Evolutionary conservation across 345 rosid genomes (phyloP).

Genomic region (Gossypium thurberi): DNA sequence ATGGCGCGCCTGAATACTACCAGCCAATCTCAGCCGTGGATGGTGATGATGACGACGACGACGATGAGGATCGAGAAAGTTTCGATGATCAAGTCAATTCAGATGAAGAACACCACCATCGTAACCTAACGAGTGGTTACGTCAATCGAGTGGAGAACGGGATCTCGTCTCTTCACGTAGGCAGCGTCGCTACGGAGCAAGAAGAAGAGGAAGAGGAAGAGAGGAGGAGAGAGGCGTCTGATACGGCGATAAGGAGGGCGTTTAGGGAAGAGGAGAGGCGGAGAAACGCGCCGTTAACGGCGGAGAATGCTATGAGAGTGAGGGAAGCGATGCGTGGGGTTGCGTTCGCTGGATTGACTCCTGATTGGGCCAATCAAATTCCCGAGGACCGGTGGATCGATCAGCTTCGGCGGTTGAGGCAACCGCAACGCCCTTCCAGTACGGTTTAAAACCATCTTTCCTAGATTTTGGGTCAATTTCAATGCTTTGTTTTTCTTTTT

Average conservation of each 20-base stretch:
- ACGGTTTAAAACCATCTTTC: slow-evolving; percentile 10
- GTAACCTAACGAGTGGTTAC: slow-evolving; percentile 40
- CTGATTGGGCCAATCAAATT: slow-evolving; percentile 61
- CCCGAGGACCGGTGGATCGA: slow-evolving; percentile 75
- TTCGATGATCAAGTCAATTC: slow-evolving; percentile 17
- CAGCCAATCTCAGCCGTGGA: slow-evolving; percentile 73
- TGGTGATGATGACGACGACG: slow-evolving; percentile 25
- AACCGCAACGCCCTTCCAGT: slow-evolving; percentile 14
- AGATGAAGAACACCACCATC: slow-evolving; percentile 26
- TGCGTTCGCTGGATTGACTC: slow-evolving; percentile 60
- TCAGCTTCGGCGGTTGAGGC: slow-evolving; percentile 55
- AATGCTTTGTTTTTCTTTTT: not conserved
- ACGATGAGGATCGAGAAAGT: slow-evolving; percentile 17
- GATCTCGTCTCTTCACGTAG: slow-evolving; percentile 43
- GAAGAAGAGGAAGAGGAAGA: slow-evolving; percentile 35
- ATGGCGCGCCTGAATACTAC: slow-evolving; percentile 53
- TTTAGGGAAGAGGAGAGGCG: slow-evolving; percentile 73
- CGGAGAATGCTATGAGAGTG: slow-evolving; percentile 54
- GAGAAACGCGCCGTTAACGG: slow-evolving; percentile 59
- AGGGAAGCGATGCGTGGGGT: slow-evolving; percentile 86
- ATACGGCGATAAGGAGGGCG: slow-evolving; percentile 39
- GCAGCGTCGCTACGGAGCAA: slow-evolving; percentile 36
- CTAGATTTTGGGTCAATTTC: not conserved
- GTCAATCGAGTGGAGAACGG: slow-evolving; percentile 31
- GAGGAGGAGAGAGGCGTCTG: slow-evolving; percentile 29